Conservation (phyloP, 73 alveolate genomes). For the Paramecium sonneborni region DNA sequence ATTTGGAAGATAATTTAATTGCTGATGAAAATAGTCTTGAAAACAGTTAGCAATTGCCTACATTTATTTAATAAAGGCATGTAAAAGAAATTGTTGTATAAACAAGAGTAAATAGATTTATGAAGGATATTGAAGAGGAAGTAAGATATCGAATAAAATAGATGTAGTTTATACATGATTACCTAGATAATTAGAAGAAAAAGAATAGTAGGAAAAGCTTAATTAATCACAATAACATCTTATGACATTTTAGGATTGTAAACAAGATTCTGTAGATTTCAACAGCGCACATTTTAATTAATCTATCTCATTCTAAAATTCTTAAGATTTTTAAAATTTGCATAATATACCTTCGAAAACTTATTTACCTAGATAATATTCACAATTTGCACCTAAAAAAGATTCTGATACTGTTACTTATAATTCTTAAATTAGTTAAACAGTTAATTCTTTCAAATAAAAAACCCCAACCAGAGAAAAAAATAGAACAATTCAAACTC, state of each 20-base stretch:
- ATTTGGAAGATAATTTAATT: background rate
- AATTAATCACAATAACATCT: background rate
- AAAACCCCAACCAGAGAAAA: background rate
- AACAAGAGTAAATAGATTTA: background rate
- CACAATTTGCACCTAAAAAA: slow-evolving; percentile 50
- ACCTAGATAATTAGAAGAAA: slow-evolving; percentile 18
- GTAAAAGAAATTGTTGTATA: background rate
- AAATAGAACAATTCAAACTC: background rate
- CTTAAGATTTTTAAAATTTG: background rate
- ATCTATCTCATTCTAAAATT: background rate
- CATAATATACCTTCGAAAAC: background rate
- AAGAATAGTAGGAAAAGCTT: background rate
- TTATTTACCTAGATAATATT: background rate
- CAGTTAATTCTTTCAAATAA: background rate
- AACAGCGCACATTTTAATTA: background rate
- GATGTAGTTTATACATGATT: background rate
- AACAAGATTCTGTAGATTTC: background rate
- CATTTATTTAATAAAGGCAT: background rate
- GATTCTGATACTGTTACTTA: slow-evolving; percentile 42
- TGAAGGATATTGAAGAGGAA: slow-evolving; percentile 17
- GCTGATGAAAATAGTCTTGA: background rate
- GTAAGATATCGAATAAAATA: slow-evolving; percentile 26
- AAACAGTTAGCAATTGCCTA: background rate
- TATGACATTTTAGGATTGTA: background rate
- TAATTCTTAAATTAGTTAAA: background rate